phyloP scores from a whole-genome alignment of 306 rosid species.

The Cucumis hystrix region DNA sequence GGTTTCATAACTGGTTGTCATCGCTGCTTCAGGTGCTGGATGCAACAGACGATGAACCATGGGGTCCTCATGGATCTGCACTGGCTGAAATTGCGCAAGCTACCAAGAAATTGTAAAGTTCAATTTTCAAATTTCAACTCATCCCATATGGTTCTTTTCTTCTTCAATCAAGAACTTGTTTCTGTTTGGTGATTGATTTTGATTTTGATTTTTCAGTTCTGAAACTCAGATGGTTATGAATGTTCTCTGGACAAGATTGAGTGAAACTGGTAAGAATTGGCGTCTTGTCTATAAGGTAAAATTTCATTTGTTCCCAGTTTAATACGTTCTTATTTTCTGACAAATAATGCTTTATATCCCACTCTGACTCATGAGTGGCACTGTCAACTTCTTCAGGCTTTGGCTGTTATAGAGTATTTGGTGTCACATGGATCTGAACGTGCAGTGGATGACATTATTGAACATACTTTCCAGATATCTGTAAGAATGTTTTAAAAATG shows the following conservation, averaged over 20 bases:
- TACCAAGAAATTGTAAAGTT: conserved; percentile 74
- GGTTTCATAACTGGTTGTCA: not conserved
- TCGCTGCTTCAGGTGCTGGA: conserved; percentile 59
- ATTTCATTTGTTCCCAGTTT: not conserved
- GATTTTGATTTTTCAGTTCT: conserved; percentile 42
- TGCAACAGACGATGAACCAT: conserved; percentile 96
- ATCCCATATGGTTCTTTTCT: not conserved
- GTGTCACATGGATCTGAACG: conserved; percentile 92
- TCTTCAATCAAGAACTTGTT: conserved; percentile 2
- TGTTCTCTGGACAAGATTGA: conserved; percentile 91
- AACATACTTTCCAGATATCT: conserved; percentile 93
- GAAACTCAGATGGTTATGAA: conserved; percentile 98
- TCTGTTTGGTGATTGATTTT: conserved; percentile 14
- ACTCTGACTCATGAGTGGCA: not conserved
- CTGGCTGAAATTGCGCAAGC: conserved; percentile 90
- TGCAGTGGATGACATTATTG: conserved; percentile 94
- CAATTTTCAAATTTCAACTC: not conserved
- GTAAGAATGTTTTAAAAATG: conserved; percentile 27
- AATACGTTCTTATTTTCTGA: not conserved
- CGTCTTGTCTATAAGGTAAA: conserved; percentile 91
- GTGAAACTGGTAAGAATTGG: conserved; percentile 96
- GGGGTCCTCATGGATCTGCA: conserved; percentile 99
- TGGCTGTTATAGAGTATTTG: conserved; percentile 94
- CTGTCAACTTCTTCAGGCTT: conserved; percentile 46
- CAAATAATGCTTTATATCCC: not conserved